Evolutionary conservation across 306 rosid genomes (phyloP).

Genomic region (Pyrus bretschneideri): DNA sequence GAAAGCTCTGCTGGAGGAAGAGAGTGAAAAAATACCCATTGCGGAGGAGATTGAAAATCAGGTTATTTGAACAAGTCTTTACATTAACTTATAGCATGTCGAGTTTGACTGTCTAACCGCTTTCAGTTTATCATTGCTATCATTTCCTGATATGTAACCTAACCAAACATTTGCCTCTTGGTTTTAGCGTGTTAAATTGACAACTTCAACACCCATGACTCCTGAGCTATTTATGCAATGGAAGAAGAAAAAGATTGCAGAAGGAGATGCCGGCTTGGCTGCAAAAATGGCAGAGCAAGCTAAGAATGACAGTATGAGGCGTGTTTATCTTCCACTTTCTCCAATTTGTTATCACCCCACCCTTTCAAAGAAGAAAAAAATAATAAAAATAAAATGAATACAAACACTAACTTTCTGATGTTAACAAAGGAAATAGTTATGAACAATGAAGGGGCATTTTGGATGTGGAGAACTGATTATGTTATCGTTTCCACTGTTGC

Average conservation of each 20-base stretch:
- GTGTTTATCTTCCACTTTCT: neutral
- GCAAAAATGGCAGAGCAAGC: conserved; percentile 85
- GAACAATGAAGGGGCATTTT: neutral
- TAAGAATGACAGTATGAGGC: conserved; percentile 93
- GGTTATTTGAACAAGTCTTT: conserved; percentile 29
- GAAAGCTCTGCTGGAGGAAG: conserved; percentile 90
- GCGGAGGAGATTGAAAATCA: conserved; percentile 91
- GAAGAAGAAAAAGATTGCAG: conserved; percentile 80
- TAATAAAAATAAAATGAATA: neutral
- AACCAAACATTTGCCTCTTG: neutral
- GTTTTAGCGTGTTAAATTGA: conserved; percentile 62
- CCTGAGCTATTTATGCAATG: conserved; percentile 72
- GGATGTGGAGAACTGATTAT: neutral
- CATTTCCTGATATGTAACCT: neutral
- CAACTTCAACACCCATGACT: conserved; percentile 72
- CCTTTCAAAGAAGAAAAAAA: neutral
- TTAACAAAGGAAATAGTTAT: neutral
- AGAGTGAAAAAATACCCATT: conserved; percentile 53
- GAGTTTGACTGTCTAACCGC: neutral
- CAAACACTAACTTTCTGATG: neutral
- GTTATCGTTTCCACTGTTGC: conserved; percentile 1
- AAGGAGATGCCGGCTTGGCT: conserved; percentile 82
- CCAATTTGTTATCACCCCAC: neutral
- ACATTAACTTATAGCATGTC: neutral
- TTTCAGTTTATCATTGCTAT: neutral